Evolutionary conservation across 768 basidiomycete species (phyloP).

Genomic region (Naganishia vishniacii): DNA sequence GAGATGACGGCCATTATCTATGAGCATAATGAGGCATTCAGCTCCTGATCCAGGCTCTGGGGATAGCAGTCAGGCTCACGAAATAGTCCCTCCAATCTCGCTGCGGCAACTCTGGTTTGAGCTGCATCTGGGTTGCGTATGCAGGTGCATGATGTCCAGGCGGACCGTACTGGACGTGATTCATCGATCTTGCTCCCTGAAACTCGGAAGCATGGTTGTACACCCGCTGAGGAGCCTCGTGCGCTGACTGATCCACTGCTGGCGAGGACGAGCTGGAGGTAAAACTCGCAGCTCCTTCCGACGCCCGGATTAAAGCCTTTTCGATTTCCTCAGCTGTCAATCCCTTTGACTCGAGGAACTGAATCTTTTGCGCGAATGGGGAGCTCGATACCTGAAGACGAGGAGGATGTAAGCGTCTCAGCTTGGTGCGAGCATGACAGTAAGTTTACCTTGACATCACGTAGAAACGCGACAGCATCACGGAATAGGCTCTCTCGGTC

Average conservation of each 20-base stretch:
- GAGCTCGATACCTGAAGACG: constrained; percentile 65
- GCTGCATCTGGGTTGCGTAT: constrained; percentile 29
- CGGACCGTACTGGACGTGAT: constrained; percentile 15
- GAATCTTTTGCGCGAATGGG: constrained; percentile 73
- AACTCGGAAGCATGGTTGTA: not conserved
- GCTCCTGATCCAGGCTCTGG: no score
- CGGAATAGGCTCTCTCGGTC: constrained; percentile 54
- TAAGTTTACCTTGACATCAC: constrained; percentile 67
- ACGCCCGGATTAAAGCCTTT: constrained; percentile 56
- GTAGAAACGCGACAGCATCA: constrained; percentile 76
- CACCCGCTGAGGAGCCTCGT: not conserved
- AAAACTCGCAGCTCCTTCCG: constrained; percentile 5
- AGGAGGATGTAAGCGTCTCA: not conserved
- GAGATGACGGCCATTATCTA: constrained; percentile 91
- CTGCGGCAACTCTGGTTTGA: constrained; percentile 52
- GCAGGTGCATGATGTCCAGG: constrained; percentile 22
- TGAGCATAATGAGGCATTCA: constrained; percentile 27
- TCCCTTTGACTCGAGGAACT: constrained; percentile 94
- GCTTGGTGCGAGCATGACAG: no score
- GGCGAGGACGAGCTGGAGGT: constrained; percentile 45
- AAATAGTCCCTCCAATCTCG: constrained; percentile 99
- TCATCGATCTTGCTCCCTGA: not conserved
- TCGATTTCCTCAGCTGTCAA: constrained; percentile 78
- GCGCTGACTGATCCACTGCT: constrained; percentile 21
- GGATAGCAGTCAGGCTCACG: no score